phyloP scores from a whole-genome alignment of 768 basidiomycete species.

The Lentinula lateritia region DNA sequence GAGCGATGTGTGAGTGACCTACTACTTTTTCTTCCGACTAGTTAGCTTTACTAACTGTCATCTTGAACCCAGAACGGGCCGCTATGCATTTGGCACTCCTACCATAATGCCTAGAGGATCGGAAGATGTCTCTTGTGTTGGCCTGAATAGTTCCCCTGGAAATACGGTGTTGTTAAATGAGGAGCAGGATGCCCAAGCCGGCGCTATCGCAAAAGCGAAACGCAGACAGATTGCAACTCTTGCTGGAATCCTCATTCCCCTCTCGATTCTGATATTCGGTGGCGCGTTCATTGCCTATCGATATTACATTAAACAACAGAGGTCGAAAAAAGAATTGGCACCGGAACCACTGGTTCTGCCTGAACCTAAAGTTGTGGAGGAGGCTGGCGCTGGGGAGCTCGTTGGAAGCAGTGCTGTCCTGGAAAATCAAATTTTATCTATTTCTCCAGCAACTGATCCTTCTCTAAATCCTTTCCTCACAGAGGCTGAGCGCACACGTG shows the following conservation, averaged over 20 bases:
- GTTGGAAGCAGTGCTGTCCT: background rate
- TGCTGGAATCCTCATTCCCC: constrained; percentile 25
- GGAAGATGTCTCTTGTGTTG: constrained; percentile 24
- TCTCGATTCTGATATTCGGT: constrained; percentile 23
- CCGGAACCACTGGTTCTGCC: constrained; percentile 10
- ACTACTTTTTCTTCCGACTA: too few relatives aligned
- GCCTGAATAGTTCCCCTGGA: constrained; percentile 22
- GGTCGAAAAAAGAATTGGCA: background rate
- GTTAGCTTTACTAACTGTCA: background rate
- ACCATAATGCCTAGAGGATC: constrained; percentile 19
- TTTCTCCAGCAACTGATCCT: background rate
- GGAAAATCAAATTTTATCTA: background rate
- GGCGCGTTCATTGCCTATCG: constrained; percentile 13
- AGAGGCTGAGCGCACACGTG: background rate
- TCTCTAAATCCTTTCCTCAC: constrained; percentile 17
- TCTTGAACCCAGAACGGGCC: constrained; percentile 27
- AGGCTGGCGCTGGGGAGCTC: background rate
- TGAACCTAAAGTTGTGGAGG: constrained; percentile 10
- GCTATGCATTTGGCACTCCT: constrained; percentile 27
- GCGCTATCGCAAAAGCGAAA: constrained; percentile 8
- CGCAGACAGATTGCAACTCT: constrained; percentile 18
- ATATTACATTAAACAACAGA: constrained; percentile 8
- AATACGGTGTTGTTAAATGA: constrained; percentile 16
- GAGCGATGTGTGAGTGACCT: constrained; percentile 34
- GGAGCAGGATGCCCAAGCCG: constrained; percentile 9